Conservation (phyloP, 1,139 yeast genomes). For the Pichia sp. region DNA sequence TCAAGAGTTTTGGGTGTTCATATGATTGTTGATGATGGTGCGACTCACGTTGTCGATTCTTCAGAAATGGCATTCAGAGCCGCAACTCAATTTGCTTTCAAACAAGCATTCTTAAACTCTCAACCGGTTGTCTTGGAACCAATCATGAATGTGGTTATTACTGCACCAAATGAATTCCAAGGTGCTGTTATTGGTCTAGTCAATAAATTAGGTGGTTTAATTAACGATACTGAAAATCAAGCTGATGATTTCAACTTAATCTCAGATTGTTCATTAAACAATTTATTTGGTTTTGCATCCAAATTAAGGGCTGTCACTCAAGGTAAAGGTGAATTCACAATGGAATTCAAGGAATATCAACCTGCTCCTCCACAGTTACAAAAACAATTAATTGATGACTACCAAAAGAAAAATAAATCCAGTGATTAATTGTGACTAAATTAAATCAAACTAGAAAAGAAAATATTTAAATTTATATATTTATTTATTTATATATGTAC, state of each 20-base stretch:
- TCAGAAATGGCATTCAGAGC: constrained; percentile 92
- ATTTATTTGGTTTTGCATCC: constrained; percentile 95
- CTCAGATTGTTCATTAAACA: constrained; percentile 92
- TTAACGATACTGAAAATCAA: constrained; percentile 89
- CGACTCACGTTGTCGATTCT: constrained; percentile 94
- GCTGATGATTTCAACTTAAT: constrained; percentile 89
- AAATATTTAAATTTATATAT: not conserved
- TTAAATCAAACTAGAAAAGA: too few species aligned
- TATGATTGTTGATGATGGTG: constrained; percentile 96
- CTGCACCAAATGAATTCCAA: constrained; percentile 96
- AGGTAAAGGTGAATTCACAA: constrained; percentile 96
- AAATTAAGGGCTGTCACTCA: constrained; percentile 94
- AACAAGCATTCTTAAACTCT: constrained; percentile 79
- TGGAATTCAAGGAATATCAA: constrained; percentile 89
- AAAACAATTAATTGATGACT: constrained; percentile 81
- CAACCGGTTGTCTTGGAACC: constrained; percentile 92
- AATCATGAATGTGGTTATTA: constrained; percentile 86
- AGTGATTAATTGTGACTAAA: not conserved
- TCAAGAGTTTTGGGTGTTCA: constrained; percentile 88
- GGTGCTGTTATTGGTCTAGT: constrained; percentile 86
- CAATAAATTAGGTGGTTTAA: constrained; percentile 89
- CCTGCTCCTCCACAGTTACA: constrained; percentile 91
- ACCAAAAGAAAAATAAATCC: constrained; percentile 45
- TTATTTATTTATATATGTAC: not conserved
- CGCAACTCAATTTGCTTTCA: constrained; percentile 89